Base-by-base conservation (phyloP, 768 basidiomycete species). In the Naganishia antarctica region DNA sequence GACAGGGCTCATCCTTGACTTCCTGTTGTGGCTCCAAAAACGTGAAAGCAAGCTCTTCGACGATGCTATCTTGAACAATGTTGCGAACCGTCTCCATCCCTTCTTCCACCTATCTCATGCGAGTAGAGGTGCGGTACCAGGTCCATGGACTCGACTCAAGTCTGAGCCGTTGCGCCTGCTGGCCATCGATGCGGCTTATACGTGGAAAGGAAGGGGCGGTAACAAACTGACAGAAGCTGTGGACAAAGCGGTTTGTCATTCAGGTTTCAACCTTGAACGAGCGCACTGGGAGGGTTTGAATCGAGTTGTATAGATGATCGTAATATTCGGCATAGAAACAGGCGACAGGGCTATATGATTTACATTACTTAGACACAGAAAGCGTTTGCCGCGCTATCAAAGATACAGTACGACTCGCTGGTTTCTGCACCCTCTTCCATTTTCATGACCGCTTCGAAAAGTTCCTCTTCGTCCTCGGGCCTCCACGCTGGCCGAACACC, bases 51-150 rank as follows among this genome's bases (percentile, higher is more conserved):
- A 61, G 11, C 67, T 69, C 31, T 53, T 67, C 12, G 69, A 60
- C 34, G 9, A 46, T 32, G 75, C 86, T 86, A 75, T 80, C n/a
- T 74, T 84, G 68, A 49, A 77, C 41, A 71, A 80, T 47, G 76
- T 91, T 50, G 80, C 81, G 64, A 81, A 84, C 18, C 84, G 87
- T 25, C 80, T 94, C 7, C 78, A 82, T 11, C 91, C 91, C 21
- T 96, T 85, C 78, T 97, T 96, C 79, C 81, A 80, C 71, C 81
- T 93, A 47, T 79, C 78, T 11, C 91, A 96, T 74, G 81, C 89
- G n/a, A 79, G 79, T 29, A 87, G 86, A 50, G 92, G 91, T 9
- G 79, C 81, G 61, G 72, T 92, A 32, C 78, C 80, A 16, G 94
- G 93, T 0, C 93, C 93, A 25, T 97, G 86, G 78, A 76, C 79